These are phyloP conservation scores for Plasmodium berghei DNA, from an alignment of 169 alveolate species.

Conservation along the genomic window DNA sequence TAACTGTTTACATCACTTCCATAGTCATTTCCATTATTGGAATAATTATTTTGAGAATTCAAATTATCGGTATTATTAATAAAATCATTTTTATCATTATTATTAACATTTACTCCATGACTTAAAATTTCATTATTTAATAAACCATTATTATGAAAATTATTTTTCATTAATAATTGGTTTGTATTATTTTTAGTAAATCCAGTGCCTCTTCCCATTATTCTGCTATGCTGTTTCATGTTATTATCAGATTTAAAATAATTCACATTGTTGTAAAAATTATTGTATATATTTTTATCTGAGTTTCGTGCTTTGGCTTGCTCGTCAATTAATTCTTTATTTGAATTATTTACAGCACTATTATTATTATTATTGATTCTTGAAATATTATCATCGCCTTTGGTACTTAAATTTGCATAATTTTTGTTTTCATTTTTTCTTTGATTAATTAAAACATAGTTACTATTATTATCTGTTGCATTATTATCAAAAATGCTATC, in stretches of 20 bases:
- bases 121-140: slow-evolving; percentile 19
- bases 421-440: slow-evolving; percentile 39
- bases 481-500: slow-evolving; percentile 3
- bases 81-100: slow-evolving; percentile 1
- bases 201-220: neutral
- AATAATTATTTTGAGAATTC: slow-evolving; percentile 3
- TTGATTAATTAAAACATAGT: slow-evolving; percentile 10
- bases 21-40: neutral
- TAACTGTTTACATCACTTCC: neutral
- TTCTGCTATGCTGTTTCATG: slow-evolving; percentile 14
- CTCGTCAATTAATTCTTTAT: slow-evolving; percentile 19
- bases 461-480: slow-evolving; percentile 1
- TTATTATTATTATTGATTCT: neutral
- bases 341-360: neutral
- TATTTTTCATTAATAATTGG: slow-evolving; percentile 34
- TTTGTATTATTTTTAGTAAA: slow-evolving; percentile 19
- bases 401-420: slow-evolving; percentile 6
- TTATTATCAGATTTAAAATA: slow-evolving; percentile 46
- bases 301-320: slow-evolving; percentile 10
- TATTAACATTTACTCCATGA: neutral
- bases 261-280: slow-evolving; percentile 23
- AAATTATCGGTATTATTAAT: neutral
- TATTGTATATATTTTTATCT: slow-evolving; percentile 30
- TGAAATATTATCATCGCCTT: slow-evolving; percentile 20
- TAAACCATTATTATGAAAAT: slow-evolving; percentile 8